Evolutionary conservation across 2,329 filamentous ascomycete species (phyloP), one percentile per base, ranked within the genome.

Genomic region (Xylaria sp.): DNA sequence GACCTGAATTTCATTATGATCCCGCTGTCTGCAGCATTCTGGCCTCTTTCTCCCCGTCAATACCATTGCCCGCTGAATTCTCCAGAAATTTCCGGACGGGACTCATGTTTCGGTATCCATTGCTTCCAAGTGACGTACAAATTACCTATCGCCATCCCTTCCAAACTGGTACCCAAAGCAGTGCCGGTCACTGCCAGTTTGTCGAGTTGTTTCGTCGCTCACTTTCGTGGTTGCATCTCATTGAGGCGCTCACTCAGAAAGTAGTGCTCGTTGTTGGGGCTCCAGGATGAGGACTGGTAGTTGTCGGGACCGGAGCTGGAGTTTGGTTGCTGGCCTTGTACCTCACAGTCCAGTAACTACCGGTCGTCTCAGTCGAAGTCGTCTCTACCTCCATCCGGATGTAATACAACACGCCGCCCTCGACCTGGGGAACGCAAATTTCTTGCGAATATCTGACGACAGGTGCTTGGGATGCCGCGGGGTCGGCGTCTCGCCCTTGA

Each of bases 321-420:
- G 72, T 46, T 57, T 74, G 55, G 54, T 78, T 74, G 18, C 76
- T 67, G 74, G 71, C 71, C 65, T 80, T 80, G 69, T 80, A 78
- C 43, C 77, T 77, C 20, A 84, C 73, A 18, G 78, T 78, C 80
- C 81, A 83, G 69, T 82, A 76, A 64, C 80, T 79, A 41, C 80
- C 79, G 2, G 80, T 79, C 1, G 79, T 73, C 54, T 81, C 79
- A 64, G 75, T 78, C 18, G 79, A 77, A 49, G 80, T 80, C 48
- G 83, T 78, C 52, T 86, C 83, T 81, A 86, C 83, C 59, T 85
- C 83, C 82, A 85, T 84, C 60, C 85, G 68, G 9, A 80, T 82
- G 73, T 87, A 87, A 64, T 83, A 81, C 52, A 87, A 72, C 25
- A 82, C 76, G 12, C 84, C 85, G 46, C 83, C 80, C 67, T 82